Evolutionary conservation across 495 filamentous ascomycete genomes (phyloP), one percentile per base, ranked within the genome.

Genomic region (Gamarada debralockiae): DNA sequence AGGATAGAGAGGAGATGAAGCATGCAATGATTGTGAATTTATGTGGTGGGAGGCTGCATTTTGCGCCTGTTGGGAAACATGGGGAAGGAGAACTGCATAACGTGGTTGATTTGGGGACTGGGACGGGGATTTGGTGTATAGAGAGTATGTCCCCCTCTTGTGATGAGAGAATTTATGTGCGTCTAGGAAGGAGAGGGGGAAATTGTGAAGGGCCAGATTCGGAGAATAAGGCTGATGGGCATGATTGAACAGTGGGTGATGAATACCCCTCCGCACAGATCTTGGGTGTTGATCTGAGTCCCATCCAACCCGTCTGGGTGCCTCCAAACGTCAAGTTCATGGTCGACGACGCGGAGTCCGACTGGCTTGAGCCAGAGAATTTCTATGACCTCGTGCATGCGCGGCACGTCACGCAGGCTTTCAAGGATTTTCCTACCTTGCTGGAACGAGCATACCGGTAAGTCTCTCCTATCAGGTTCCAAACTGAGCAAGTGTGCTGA

Each of bases 381-480:
- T 78, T 78, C 45, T 36, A 36, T 36, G 72, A 76, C 47, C 75
- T 66, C 47, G 70, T 78, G 20, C 73, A 78, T 50, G 64, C 63
- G 25, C 72, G 79, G 17, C 69, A 61, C 44, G 56, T 82, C 55
- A 69, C 63, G 15, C 70, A 74, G 20, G 60, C 67, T 17, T 69
- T 77, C 52, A 64, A 55, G 12, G 73, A 80, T 60, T 78, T 74
- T 72, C 51, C 34, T 10, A 42, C 29, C 5, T 34, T 68, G 7
- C 60, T 65, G 13, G 24, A 43, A 23, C 50, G 57, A 5, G 51
- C 55, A 18, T 66, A 58, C n/a, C n/a, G n/a, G n/a, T 61, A 61
- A 43, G 45, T 36, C 33, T 5, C 2, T 36, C 33, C 15, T 36
- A 12, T 5, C 2, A 13, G 12, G 12, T 36, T 5, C 15, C 33